Conservation (phyloP, 2,329 filamentous ascomycete species). For the Emergomyces pasteurianus region DNA sequence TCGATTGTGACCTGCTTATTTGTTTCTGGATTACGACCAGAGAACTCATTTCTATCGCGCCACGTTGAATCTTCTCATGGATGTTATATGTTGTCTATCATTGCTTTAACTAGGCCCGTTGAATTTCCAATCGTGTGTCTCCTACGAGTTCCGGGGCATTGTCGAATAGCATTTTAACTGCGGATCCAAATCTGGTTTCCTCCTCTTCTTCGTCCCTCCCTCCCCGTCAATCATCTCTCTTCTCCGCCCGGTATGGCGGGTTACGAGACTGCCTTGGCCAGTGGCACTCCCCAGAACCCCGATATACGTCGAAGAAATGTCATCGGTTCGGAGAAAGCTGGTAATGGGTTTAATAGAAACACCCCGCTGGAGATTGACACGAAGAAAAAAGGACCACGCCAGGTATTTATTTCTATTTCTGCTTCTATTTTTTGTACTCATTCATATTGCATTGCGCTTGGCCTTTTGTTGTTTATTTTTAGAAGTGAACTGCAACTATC, state of each 20-base stretch:
- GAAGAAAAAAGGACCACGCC: not conserved
- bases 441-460: no score
- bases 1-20: not conserved
- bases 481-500: not conserved
- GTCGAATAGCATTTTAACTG: not conserved
- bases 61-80: not conserved
- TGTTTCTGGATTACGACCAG: not conserved
- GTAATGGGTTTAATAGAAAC: not conserved
- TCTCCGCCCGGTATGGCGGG: slow-evolving; percentile 19
- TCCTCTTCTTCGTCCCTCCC: not conserved
- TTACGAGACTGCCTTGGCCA: slow-evolving; percentile 22
- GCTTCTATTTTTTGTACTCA: not conserved
- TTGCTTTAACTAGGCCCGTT: not conserved
- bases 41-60: not conserved
- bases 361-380: not conserved
- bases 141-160: not conserved
- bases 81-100: not conserved
- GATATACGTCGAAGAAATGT: slow-evolving; percentile 34
- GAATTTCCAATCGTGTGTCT: not conserved
- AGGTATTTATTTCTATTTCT: not conserved
- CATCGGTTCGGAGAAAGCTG: slow-evolving; percentile 10
- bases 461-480: not conserved
- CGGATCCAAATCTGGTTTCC: not conserved
- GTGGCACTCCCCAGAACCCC: slow-evolving; percentile 22
- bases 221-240: not conserved